Evolutionary conservation across 257 asterid genomes (phyloP), one percentile per base, ranked within the genome.

Genomic region (Nicotiana otophora): DNA sequence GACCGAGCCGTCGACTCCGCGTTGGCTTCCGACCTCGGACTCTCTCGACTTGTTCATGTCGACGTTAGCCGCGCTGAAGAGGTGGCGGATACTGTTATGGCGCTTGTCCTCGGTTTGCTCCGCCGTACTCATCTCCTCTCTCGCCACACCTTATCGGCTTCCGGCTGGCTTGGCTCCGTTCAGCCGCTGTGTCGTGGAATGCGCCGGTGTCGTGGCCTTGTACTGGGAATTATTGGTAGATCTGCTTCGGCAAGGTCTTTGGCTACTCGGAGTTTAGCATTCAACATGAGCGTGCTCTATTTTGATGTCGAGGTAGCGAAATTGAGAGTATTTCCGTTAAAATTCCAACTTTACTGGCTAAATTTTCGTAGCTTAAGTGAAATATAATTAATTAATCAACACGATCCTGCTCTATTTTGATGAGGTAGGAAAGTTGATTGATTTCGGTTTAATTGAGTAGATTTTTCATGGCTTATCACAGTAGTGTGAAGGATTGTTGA

Each of bases 1-100:
- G 99, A 96, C 88, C 91, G 93, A 26, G 90, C 93, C 8, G 93
- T 91, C 23, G 98, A 94, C 87, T 94, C 99, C 48, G 93, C 98
- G 14, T 92, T 95, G 10, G 97, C 98, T 1, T 84, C 89, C 39
- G 99, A 96, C 72, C 94, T 96, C 20, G 99, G 99, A 8, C 88
- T 96, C 84, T 82, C 82, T 80, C 90, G 95, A 53, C 89, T 95
- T 80, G 85, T 96, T 70, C 99, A 96, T 85, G 98, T 96, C 31
- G 99, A 96, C 83, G 98, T 95, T 51, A 88, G 91, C 84, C 92
- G 98, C 20, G 95, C 97, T 9, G 99, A 96, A 88, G 99, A 96
- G 90, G 97, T 96, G 53, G 98, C 98, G 67, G 99, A 96, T 81
- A 94, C 98, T 28, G 98, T 96, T n/a, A 96, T 96, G 99, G 99